phyloP scores from a whole-genome alignment of 2,329 filamentous ascomycete species.

The Fusarium bactridioides region DNA sequence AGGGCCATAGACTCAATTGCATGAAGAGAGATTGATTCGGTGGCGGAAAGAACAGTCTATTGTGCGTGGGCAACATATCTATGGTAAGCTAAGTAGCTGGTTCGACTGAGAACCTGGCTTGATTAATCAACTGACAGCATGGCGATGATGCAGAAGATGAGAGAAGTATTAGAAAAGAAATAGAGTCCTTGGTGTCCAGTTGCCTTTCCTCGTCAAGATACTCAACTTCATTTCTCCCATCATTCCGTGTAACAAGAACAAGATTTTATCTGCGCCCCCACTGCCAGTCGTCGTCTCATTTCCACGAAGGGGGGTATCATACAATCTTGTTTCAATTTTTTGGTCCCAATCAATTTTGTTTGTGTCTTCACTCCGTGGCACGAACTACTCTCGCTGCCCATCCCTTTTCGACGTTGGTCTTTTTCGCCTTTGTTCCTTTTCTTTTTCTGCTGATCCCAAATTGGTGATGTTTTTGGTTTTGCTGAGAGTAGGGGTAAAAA shows the following conservation, averaged over 20 bases:
- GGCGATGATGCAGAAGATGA: conserved; percentile 22
- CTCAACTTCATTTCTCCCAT: conserved; percentile 1
- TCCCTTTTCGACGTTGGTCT: conserved; percentile 23
- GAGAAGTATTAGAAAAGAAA: conserved; percentile 4
- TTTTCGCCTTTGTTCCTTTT: conserved; percentile 12
- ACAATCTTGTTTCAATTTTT: conserved; percentile 15
- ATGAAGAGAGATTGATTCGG: not conserved
- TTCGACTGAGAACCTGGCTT: conserved; percentile 31
- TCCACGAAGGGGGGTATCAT: conserved; percentile 31
- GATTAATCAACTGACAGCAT: conserved; percentile 23
- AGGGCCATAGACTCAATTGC: not conserved
- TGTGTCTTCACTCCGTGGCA: conserved; percentile 24
- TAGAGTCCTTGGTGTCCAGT: conserved; percentile 9
- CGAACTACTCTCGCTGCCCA: conserved; percentile 30
- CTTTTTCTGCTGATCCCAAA: conserved; percentile 8
- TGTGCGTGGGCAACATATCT: conserved; percentile 46
- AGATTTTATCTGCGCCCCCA: conserved; percentile 6
- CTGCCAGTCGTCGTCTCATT: conserved; percentile 30
- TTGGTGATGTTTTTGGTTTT: conserved; percentile 9
- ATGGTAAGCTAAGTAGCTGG: conserved; percentile 39
- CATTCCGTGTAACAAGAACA: not conserved
- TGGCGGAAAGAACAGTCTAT: conserved; percentile 42
- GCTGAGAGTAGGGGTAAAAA: conserved; percentile 1
- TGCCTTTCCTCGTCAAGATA: conserved; percentile 1
- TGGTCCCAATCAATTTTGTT: conserved; percentile 14